Conservation (phyloP, 331 rosid genomes). For the Acacia pycnantha region DNA sequence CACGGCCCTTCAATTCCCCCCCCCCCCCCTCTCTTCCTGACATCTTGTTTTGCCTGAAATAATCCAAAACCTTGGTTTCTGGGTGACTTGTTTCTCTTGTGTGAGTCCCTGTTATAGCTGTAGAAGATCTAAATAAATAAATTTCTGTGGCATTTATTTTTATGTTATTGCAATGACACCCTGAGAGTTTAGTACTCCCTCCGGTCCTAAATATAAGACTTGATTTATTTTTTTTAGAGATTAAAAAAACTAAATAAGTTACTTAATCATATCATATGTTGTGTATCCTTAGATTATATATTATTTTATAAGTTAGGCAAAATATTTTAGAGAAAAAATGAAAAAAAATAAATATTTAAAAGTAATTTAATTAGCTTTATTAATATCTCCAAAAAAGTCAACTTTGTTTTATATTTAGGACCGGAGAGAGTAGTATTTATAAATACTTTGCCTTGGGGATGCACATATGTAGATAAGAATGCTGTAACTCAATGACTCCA, state of each 20-base stretch:
- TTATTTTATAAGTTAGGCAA: too few species aligned
- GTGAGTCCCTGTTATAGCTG: not conserved
- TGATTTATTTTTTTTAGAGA: too few species aligned
- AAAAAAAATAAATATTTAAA: too few species aligned
- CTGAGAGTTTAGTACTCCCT: not conserved
- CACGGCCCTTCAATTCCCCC: not conserved
- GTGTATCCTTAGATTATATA: too few species aligned
- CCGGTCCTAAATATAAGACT: too few species aligned
- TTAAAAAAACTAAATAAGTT: too few species aligned
- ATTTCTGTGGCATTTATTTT: not conserved
- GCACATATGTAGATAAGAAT: constrained; percentile 3
- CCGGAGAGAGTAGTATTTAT: not conserved
- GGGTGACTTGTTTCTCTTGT: constrained; percentile 1
- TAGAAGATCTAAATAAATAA: not conserved
- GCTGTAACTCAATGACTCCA: not conserved
- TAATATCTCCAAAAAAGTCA: too few species aligned
- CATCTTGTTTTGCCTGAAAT: constrained; percentile 12
- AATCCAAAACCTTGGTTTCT: constrained; percentile 5
- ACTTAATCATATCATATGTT: too few species aligned
- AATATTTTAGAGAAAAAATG: too few species aligned
- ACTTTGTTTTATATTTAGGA: too few species aligned
- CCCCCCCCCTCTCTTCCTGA: too few species aligned
- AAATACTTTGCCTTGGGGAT: not conserved
- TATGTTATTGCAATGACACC: constrained; percentile 1
- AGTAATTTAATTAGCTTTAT: too few species aligned